Conservation (phyloP, 768 basidiomycete genomes). For the Pisolithus sp. region DNA sequence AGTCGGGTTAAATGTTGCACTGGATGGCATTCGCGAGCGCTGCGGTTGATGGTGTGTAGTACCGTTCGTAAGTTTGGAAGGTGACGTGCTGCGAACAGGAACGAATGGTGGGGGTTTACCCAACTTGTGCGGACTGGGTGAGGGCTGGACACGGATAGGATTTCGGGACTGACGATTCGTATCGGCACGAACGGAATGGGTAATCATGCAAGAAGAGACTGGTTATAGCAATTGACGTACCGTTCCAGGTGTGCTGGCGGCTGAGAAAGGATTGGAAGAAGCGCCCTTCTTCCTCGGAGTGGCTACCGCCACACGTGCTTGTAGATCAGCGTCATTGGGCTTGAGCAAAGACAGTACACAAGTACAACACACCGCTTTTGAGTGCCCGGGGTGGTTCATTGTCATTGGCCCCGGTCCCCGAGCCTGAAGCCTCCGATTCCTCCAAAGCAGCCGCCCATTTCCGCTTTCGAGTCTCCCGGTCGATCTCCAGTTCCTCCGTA, state of each 20-base stretch:
- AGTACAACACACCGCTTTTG: constrained; percentile 52
- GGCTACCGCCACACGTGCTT: constrained; percentile 41
- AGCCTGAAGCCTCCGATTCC: constrained; percentile 40
- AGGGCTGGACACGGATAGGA: constrained; percentile 23
- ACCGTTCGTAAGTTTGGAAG: constrained; percentile 35
- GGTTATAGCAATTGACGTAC: constrained; percentile 20
- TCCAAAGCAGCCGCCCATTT: constrained; percentile 68
- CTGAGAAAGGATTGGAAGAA: constrained; percentile 42
- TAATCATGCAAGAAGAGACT: not conserved
- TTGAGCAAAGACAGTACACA: not conserved
- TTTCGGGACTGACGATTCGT: constrained; percentile 23
- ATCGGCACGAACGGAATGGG: constrained; percentile 9
- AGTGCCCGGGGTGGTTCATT: constrained; percentile 38
- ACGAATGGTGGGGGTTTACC: constrained; percentile 20
- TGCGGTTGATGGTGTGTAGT: constrained; percentile 14
- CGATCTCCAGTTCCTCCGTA: constrained; percentile 48
- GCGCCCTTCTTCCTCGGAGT: constrained; percentile 50
- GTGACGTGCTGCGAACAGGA: constrained; percentile 43
- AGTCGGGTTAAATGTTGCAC: constrained; percentile 65
- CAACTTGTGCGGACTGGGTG: constrained; percentile 33
- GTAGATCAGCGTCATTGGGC: constrained; percentile 3
- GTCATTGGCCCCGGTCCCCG: constrained; percentile 20
- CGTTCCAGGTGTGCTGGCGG: constrained; percentile 37
- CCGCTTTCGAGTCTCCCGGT: constrained; percentile 63
- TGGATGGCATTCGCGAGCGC: constrained; percentile 46